phyloP scores from a whole-genome alignment of 1,284 basidiomycete species.

The Somion occarium region DNA sequence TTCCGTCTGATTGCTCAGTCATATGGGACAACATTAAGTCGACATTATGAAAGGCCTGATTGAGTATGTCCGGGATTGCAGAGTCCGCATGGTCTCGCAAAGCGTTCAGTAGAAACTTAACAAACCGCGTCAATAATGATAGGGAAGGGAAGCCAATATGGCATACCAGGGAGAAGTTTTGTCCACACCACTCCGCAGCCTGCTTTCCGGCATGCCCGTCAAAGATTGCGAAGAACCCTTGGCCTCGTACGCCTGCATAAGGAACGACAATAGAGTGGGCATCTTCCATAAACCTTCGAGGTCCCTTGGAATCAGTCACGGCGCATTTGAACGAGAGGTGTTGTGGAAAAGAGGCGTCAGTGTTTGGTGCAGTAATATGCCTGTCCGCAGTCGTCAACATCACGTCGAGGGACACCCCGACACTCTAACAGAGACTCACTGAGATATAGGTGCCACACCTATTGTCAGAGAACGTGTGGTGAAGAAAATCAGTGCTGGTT shows the following conservation, averaged over 20 bases:
- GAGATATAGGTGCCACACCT: slow-evolving; percentile 2
- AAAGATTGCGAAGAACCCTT: slow-evolving; percentile 97
- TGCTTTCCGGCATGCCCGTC: slow-evolving; percentile 99
- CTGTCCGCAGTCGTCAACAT: background rate
- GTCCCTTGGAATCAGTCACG: slow-evolving; percentile 88
- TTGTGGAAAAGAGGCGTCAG: slow-evolving; percentile 27
- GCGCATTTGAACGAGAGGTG: slow-evolving; percentile 76
- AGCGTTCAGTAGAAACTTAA: slow-evolving; percentile 25
- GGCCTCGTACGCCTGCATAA: slow-evolving; percentile 86
- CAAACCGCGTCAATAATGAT: background rate
- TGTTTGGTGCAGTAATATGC: slow-evolving; percentile 1
- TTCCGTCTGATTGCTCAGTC: slow-evolving; percentile 79
- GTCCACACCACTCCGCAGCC: slow-evolving; percentile 98
- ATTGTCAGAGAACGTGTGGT: background rate
- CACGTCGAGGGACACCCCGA: background rate
- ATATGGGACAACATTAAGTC: slow-evolving; percentile 80
- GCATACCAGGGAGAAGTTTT: slow-evolving; percentile 88
- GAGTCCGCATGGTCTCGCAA: slow-evolving; percentile 15
- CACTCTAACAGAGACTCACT: background rate
- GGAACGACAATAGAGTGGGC: slow-evolving; percentile 95
- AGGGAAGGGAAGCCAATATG: slow-evolving; percentile 6
- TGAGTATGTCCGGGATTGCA: slow-evolving; percentile 84
- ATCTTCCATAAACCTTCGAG: slow-evolving; percentile 95
- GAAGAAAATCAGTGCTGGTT: background rate
- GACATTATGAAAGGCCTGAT: slow-evolving; percentile 90